Base-by-base conservation (phyloP, 805 yeast genomes). In the Barnettozyma vustinii region DNA sequence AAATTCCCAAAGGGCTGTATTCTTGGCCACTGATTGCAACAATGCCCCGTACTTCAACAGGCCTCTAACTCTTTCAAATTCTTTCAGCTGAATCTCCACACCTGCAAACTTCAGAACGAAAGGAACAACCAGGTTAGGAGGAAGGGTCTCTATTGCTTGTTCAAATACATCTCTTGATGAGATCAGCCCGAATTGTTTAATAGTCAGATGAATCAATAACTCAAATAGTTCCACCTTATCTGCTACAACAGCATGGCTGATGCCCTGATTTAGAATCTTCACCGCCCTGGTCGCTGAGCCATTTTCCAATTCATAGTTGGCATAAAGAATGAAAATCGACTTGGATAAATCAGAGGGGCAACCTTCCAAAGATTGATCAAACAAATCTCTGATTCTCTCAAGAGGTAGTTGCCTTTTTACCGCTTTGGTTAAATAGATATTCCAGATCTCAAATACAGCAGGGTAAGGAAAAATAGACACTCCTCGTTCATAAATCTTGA, bases 381-480 rank as follows among this genome's bases (percentile, higher is more conserved):
- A 90, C 15, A 85, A 58, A 49, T 87, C 96, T 35, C 96, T 69
- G 6, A 86, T 65, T 52, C 84, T 66, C 54, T 84, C 89, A 2
- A 68, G 48, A 2, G 71, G 64, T 20, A 76, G 53, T 1, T 52
- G 39, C 41, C 61, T 53, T 30, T 63, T 56, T 30, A 83, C 53
- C 0, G 80, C 74, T 47, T 77, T 80, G 0, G 75, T 64, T 30
- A 90, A 61, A 62, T 89, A 91, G 9, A 76, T 67, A 46, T 75
- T 78, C 91, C 92, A 88, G 16, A 90, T 71, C 55, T 87, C 87
- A 56, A 75, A 81, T 40, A 76, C 79, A 3, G 77, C 72, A 0
- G 88, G 83, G 52, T 76, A 81, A 12, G 71, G 66, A 60, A 90
- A 91, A 6, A 75, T 55, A 2, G 66, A 69, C n/a, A 87, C 60